phyloP scores from a whole-genome alignment of 306 rosid genomes.

The Geum urbanum region DNA sequence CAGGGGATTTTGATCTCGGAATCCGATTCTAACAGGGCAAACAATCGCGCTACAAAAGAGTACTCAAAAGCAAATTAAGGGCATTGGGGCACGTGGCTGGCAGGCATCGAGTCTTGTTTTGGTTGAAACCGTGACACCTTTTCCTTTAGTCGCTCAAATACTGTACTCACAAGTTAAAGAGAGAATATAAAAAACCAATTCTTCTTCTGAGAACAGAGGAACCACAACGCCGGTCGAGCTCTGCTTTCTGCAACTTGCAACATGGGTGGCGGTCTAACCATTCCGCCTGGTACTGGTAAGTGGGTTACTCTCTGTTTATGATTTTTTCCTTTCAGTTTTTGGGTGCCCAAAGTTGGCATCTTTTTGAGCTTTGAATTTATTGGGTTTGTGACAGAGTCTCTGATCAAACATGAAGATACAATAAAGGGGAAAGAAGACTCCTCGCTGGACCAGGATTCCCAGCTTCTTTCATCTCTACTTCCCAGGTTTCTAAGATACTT shows the following conservation, averaged over 20 bases:
- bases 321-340: background rate
- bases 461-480: slow-evolving; percentile 34
- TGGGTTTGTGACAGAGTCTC: background rate
- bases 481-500: slow-evolving; percentile 29
- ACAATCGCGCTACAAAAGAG: too few relatives aligned
- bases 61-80: too few relatives aligned
- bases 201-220: background rate
- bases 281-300: slow-evolving; percentile 10
- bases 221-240: too few relatives aligned
- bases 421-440: slow-evolving; percentile 28
- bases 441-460: slow-evolving; percentile 26
- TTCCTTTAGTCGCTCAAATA: background rate
- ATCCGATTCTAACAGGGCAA: too few relatives aligned
- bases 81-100: too few relatives aligned
- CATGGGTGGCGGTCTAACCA: slow-evolving; percentile 32
- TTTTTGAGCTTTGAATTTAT: background rate
- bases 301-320: background rate
- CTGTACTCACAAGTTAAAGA: background rate
- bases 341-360: background rate
- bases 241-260: background rate
- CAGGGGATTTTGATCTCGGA: too few relatives aligned
- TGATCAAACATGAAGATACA: slow-evolving; percentile 25
- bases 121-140: background rate
- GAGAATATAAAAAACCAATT: background rate
- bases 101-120: background rate